Percentiles rank a stretch among this genome's conserved stretches.
Conservation (phyloP, 495 filamentous ascomycete genomes). For the Filosporella fistucella region DNA sequence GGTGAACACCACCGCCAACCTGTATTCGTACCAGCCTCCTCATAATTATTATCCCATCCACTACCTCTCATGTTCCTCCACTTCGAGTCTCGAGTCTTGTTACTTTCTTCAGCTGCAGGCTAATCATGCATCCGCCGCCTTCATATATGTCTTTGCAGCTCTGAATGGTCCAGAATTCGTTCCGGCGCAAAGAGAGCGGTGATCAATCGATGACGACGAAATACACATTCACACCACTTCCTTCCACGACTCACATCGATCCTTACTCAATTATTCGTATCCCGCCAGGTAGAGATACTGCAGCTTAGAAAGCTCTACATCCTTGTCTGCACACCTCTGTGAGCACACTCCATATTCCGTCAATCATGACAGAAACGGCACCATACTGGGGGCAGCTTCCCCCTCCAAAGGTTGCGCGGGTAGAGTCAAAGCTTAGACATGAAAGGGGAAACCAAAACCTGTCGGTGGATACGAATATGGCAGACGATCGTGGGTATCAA, state of each 20-base stretch:
- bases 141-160: neutral
- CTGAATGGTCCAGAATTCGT: conserved; percentile 4
- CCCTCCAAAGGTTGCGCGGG: conserved; percentile 27
- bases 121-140: conserved; percentile 15
- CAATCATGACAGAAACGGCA: conserved; percentile 16
- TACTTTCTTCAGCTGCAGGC: conserved; percentile 4
- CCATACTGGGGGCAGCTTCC: conserved; percentile 38
- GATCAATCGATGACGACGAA: conserved; percentile 17
- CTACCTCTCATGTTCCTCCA: conserved; percentile 1
- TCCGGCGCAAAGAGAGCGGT: conserved; percentile 12
- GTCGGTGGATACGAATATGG: conserved; percentile 34
- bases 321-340: neutral
- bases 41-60: too few species aligned
- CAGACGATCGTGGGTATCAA: conserved; percentile 28
- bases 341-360: neutral
- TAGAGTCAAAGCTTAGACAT: conserved; percentile 29
- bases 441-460: conserved; percentile 31
- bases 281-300: neutral
- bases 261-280: too few species aligned
- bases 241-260: neutral
- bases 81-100: neutral
- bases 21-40: too few species aligned
- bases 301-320: conserved; percentile 3
- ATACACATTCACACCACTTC: neutral
- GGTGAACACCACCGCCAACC: too few species aligned